Evolutionary conservation across 208 protist species (phyloP), one percentile per base, ranked within the genome.

Genomic region (Crithidia fasciculata): DNA sequence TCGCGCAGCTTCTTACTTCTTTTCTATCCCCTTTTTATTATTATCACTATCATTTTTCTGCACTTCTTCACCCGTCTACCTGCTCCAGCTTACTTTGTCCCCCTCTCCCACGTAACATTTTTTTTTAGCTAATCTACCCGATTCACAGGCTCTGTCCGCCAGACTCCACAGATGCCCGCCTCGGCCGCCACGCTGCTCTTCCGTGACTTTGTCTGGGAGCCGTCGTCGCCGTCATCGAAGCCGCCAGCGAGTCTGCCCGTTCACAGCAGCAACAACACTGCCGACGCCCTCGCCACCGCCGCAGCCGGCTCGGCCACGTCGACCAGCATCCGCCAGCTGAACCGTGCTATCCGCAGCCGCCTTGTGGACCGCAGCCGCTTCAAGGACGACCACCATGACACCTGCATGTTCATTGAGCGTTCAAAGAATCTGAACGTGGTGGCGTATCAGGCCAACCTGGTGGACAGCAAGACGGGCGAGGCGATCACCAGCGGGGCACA

Each of bases 371-470:
- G 90, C 39, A 47, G 18, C 9, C 87, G 90, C 68, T 95, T 91
- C 74, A 76, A 71, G 8, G 61, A 85, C 13, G 90, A 95, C 61
- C 84, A 90, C 72, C 81, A 78, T 39, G 88, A 93, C 79, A 95
- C 81, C 13, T 93, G 87, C 72, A 82, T 92, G 84, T 93, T 89
- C 82, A 93, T 95, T 76, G 75, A 81, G 64, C 90, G 90, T 55
- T 92, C 84, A 56, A 93, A 93, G 74, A 95, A 95, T 61, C 19
- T 78, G 10, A 95, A 93, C 60, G 61, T 95, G n/a, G 90, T 95
- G 5, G 87, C 74, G 15, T 95, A 95, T 80, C 73, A 72, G 37
- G 85, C 85, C 18, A 85, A 89, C 56, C 62, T 83, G 37, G 47
- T 70, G 5, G 72, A 79, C 66, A 37, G 40, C 40, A 66, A 67